phyloP scores from a whole-genome alignment of 78 protist genomes.

The Creolimax fragrantissima region DNA sequence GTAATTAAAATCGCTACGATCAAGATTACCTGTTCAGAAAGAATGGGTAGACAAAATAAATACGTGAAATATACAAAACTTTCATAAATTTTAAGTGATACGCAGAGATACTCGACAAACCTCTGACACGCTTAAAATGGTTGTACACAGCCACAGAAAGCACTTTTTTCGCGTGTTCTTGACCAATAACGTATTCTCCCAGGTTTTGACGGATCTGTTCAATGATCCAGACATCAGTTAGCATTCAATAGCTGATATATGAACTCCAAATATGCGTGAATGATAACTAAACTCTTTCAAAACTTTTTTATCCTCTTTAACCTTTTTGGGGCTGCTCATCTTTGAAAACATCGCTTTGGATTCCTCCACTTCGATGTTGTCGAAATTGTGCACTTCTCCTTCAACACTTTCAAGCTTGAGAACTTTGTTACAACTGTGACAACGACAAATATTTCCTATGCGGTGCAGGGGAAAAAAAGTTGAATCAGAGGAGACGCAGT shows the following conservation, averaged over 20 bases:
- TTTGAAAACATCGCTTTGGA: not conserved
- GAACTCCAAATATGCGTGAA: not conserved
- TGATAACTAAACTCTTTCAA: not conserved
- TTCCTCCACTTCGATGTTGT: not conserved
- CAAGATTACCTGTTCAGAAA: not conserved
- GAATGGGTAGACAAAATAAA: too few relatives aligned
- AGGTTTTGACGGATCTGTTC: slow-evolving; percentile 6
- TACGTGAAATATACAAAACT: too few relatives aligned
- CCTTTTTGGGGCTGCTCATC: not conserved
- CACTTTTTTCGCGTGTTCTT: slow-evolving; percentile 3
- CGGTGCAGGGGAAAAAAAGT: too few relatives aligned
- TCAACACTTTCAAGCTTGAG: not conserved
- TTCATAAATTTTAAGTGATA: too few relatives aligned
- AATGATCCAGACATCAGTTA: not conserved
- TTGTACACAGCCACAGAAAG: slow-evolving; percentile 38
- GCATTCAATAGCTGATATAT: not conserved
- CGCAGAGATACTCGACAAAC: too few relatives aligned
- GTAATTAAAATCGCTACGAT: not conserved
- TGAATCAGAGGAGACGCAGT: too few relatives aligned
- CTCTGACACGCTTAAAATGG: slow-evolving; percentile 41
- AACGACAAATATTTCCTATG: not conserved
- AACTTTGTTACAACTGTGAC: not conserved
- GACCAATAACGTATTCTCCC: slow-evolving; percentile 26
- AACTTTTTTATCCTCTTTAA: not conserved
- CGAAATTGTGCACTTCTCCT: not conserved